Conservation (phyloP, 2,329 filamentous ascomycete species). For the Phialocephala subalpina region DNA sequence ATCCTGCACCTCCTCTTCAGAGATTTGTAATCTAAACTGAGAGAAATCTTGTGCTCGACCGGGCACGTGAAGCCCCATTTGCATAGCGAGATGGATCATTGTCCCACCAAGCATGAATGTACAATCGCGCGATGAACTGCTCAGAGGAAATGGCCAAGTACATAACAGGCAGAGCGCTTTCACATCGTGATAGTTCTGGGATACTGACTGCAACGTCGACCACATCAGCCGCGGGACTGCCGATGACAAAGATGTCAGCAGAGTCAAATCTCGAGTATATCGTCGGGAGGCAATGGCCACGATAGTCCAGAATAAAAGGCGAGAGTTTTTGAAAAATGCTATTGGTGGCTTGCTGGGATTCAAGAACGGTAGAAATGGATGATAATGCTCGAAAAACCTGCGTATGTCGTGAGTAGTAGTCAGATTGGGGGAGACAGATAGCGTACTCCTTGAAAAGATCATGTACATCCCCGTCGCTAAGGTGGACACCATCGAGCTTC, state of each 20-base stretch:
- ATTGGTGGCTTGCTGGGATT: slow-evolving; percentile 21
- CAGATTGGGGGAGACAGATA: background rate
- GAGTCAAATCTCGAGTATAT: slow-evolving; percentile 20
- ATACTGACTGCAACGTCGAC: slow-evolving; percentile 13
- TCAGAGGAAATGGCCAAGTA: slow-evolving; percentile 39
- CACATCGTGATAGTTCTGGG: slow-evolving; percentile 22
- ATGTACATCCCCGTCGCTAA: background rate
- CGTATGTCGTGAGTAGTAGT: background rate
- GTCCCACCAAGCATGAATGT: slow-evolving; percentile 56
- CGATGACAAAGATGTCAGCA: slow-evolving; percentile 15
- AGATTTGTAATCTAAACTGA: slow-evolving; percentile 69
- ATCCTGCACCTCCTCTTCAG: slow-evolving; percentile 76
- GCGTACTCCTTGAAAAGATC: background rate
- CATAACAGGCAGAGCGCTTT: slow-evolving; percentile 34
- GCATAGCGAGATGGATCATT: slow-evolving; percentile 86
- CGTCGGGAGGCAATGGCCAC: slow-evolving; percentile 26
- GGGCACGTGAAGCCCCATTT: slow-evolving; percentile 79
- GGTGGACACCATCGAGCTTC: background rate
- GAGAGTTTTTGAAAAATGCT: slow-evolving; percentile 20
- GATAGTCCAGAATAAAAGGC: slow-evolving; percentile 30
- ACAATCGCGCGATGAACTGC: slow-evolving; percentile 33
- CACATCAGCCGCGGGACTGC: slow-evolving; percentile 23
- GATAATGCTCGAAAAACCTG: slow-evolving; percentile 30
- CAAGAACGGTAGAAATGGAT: slow-evolving; percentile 24
- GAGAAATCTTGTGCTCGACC: slow-evolving; percentile 84